A percentile compares a stretch with the other conserved stretches of the same genome.
phyloP scores from a whole-genome alignment of 345 rosid genomes.

The Salix viminalis region DNA sequence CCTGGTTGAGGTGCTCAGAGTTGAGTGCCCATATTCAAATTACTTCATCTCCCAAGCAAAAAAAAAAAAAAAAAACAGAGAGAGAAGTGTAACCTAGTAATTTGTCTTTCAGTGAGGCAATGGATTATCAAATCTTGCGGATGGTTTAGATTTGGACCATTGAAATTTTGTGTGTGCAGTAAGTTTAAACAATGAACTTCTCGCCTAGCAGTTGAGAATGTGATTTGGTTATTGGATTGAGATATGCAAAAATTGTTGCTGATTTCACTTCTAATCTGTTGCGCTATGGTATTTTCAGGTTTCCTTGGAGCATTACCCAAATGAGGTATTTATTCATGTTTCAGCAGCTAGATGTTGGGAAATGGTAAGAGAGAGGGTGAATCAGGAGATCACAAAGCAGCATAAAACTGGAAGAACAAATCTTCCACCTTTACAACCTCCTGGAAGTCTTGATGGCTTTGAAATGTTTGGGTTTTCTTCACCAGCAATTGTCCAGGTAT shows the following conservation, averaged over 20 bases:
- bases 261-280: background rate
- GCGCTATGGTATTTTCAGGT: constrained; percentile 48
- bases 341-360: constrained; percentile 95
- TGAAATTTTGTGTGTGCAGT: background rate
- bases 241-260: background rate
- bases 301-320: constrained; percentile 63
- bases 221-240: background rate
- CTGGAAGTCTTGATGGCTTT: constrained; percentile 94
- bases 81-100: background rate
- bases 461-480: constrained; percentile 97
- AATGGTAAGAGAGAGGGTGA: constrained; percentile 91
- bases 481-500: constrained; percentile 91
- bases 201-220: background rate
- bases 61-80: background rate
- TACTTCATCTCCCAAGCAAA: background rate
- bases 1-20: background rate
- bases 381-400: constrained; percentile 82
- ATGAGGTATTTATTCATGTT: constrained; percentile 80
- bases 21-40: background rate
- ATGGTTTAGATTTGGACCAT: background rate
- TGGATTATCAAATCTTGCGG: background rate
- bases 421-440: constrained; percentile 92
- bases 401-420: constrained; percentile 68
- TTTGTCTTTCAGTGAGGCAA: background rate
- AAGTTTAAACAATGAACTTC: background rate